These are phyloP conservation scores for Ceratobasidium sp. DNA, from an alignment of 1,284 basidiomycete genomes.

Conservation along the genomic window DNA sequence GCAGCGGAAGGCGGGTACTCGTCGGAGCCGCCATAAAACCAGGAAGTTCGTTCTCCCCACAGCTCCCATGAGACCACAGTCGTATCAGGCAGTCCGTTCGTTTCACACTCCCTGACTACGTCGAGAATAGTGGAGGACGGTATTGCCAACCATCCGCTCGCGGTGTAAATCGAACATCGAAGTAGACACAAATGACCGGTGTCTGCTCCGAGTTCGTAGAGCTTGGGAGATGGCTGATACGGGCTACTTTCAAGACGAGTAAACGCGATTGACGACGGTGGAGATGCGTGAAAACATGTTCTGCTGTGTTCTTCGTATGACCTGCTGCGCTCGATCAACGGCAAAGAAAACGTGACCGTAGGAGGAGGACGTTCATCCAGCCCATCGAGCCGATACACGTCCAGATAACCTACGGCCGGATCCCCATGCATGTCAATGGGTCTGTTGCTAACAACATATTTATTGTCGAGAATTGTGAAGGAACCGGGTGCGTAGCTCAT, in stretches of 20 bases:
- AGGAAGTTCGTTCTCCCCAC: background rate
- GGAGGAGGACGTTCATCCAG: background rate
- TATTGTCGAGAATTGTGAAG: background rate
- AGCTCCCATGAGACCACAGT: background rate
- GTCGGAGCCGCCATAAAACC: background rate
- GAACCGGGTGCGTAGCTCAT: background rate
- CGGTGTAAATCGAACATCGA: background rate
- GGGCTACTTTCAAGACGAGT: background rate
- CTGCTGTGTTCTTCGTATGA: background rate
- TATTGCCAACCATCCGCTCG: background rate
- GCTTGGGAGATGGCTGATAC: constrained; percentile 4
- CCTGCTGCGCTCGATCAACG: background rate
- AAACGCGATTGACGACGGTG: background rate
- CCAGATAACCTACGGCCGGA: background rate
- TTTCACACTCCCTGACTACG: background rate
- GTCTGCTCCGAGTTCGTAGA: background rate
- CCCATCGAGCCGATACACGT: background rate
- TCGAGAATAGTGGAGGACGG: constrained; percentile 1
- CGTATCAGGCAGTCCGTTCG: background rate
- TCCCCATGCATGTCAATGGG: background rate
- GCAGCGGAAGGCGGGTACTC: background rate
- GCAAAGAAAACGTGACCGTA: background rate
- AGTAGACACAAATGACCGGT: background rate
- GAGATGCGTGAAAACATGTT: background rate
- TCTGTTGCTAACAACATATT: background rate